Base-by-base conservation (phyloP, 2,329 filamentous ascomycete species). In the Penicillium sp. region DNA sequence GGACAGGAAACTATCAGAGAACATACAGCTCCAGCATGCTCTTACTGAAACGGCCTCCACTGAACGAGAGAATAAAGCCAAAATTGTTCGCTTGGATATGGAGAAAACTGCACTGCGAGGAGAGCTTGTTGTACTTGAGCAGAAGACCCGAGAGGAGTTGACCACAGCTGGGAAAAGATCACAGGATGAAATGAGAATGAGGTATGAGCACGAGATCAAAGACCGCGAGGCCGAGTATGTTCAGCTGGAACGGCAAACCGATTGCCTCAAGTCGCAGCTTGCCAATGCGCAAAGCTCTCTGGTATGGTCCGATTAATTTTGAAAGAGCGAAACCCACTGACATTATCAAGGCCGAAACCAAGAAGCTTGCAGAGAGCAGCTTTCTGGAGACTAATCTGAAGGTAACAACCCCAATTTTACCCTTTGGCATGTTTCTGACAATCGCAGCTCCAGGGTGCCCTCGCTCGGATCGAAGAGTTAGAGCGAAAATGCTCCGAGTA, bases 181-280 rank as follows among this genome's bases (percentile, higher is more conserved):
- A 6, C 67, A 64, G 40, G 67, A 71, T 14, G 61, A 69, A 42
- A 61, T 61, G 42, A 66, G 55, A 43, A 65, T 61, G 11, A 62
- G 51, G 31, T 71, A 67, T n/a, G 69, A 73, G 34, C 66, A 67
- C 50, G 60, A 67, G 39, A 38, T 68, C 8, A 62, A 70, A 49
- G 57, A 52, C 16, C 43, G 71, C 3, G 51, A 62, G 38, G 60
- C 59, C 70, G 44, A 75, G n/a, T n/a, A 70, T 39, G 8, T 44
- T 10, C 51, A 56, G 1, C 29, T 67, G 10, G 61, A 70, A 47
- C 62, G 53, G n/a, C 46, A 56, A 10, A 21, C 56, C 1, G 48
- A 57, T 8, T 54, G 49, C 5, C 18, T 67, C 4, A 55, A 60
- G 10, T 49, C 56, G 40, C 61, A 71, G 36, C 49, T 74, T 40